A percentile compares a stretch with the other conserved stretches of the same genome.
Conservation (phyloP, 768 basidiomycete species). For the Lactifluus echinatus region DNA sequence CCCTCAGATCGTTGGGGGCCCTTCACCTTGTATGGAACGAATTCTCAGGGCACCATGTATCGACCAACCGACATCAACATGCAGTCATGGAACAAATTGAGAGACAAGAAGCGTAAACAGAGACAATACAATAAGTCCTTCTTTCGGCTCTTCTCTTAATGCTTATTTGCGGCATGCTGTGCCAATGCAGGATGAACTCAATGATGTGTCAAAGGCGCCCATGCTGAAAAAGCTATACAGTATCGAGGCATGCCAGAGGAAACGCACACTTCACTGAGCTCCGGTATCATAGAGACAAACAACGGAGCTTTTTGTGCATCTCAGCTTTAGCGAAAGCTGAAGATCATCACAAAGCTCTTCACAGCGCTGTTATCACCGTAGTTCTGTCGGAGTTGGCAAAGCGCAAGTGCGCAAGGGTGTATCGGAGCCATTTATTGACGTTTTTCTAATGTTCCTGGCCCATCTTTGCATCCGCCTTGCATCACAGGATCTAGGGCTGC, state of each 20-base stretch:
- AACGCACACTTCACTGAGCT: neutral
- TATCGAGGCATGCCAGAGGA: neutral
- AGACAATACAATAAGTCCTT: neutral
- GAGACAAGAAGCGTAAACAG: neutral
- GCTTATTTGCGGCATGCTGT: constrained; percentile 2
- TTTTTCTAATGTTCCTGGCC: constrained; percentile 13
- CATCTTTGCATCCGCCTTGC: neutral
- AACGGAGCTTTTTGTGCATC: neutral
- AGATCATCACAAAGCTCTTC: neutral
- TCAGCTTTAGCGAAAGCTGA: constrained; percentile 7
- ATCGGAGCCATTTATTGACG: neutral
- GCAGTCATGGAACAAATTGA: neutral
- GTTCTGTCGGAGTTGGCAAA: neutral
- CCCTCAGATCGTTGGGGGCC: neutral
- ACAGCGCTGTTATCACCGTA: neutral
- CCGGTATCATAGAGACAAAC: neutral
- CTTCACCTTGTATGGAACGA: neutral
- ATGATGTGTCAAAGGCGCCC: neutral
- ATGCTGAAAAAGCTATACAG: neutral
- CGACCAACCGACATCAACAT: neutral
- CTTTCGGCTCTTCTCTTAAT: neutral
- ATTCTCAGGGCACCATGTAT: neutral
- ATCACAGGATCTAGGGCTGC: neutral
- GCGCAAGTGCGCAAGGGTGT: neutral
- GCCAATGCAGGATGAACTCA: neutral